Percentiles rank a stretch among this genome's conserved stretches.
Conservation (phyloP, 1,139 yeast species). For the Geotrichum restrictum region DNA sequence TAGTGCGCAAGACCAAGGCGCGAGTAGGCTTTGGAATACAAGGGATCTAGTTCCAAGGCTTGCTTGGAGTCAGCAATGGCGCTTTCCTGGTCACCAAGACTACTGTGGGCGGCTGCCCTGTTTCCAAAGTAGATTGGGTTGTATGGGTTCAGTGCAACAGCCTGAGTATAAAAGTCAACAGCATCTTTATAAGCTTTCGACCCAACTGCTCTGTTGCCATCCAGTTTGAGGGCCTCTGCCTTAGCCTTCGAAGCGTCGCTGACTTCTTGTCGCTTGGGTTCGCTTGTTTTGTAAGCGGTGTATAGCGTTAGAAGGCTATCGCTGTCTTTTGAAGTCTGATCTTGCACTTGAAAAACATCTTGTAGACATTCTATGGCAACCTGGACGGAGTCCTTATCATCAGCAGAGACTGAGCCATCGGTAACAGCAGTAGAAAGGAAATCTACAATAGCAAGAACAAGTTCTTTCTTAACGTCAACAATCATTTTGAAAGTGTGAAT, state of each 20-base stretch:
- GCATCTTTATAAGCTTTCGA: conserved; percentile 66
- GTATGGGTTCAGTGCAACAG: conserved; percentile 62
- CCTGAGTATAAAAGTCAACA: conserved; percentile 70
- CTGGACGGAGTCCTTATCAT: conserved; percentile 82
- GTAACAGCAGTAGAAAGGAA: conserved; percentile 61
- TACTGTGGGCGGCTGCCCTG: conserved; percentile 95
- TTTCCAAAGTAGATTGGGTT: conserved; percentile 86
- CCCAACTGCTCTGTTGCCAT: conserved; percentile 93
- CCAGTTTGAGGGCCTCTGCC: conserved; percentile 80
- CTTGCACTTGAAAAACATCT: conserved; percentile 73
- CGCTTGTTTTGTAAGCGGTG: conserved; percentile 30
- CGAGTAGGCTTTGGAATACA: conserved; percentile 88
- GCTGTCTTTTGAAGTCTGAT: conserved; percentile 49
- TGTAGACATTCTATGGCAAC: conserved; percentile 91
- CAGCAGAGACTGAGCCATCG: conserved; percentile 66
- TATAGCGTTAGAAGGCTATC: conserved; percentile 33
- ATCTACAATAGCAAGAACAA: conserved; percentile 71
- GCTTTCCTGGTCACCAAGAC: conserved; percentile 63
- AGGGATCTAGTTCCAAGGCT: conserved; percentile 74
- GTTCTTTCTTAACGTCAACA: conserved; percentile 48
- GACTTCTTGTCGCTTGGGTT: conserved; percentile 32
- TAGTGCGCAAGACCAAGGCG: conserved; percentile 91
- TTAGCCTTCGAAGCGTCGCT: conserved; percentile 53
- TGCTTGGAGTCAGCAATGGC: conserved; percentile 81
- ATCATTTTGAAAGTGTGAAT: conserved; percentile 6